Evolutionary conservation across 2,329 filamentous ascomycete genomes (phyloP), one percentile per base, ranked within the genome.

Genomic region (Didymella pomorum): DNA sequence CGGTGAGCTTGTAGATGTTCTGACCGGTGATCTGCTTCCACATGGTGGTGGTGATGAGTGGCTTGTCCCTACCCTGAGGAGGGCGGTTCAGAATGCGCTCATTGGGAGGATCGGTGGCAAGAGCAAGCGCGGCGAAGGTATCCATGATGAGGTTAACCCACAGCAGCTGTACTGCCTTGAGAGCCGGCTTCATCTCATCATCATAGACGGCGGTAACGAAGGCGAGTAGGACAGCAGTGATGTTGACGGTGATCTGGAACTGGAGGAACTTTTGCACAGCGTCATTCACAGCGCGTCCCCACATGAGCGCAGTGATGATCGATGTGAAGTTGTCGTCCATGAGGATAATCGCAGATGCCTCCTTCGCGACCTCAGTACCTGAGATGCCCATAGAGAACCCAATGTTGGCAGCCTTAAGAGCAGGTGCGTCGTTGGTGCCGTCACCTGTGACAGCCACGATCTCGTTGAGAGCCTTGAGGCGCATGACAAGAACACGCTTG

Each of bases 111-210:
- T 99, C 98, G 84, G 98, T 98, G 6, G 93, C 97, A 50, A 99
- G 83, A 2, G 94, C 94, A 7, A 95, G 98, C 29, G 95, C 94
- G 29, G 94, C 95, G 47, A 98, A 87, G 77, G 94, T 94, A 71
- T 98, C 95, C 49, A 95, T 98, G 66, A 98, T 94, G 49, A 98
- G 84, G 79, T 98, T 98, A 69, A 98, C 94, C 94, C 95, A 98
- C 46, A 98, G 87, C 25, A 98, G 87, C 80, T 98, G 95, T 42
- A 98, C 95, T 0, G 94, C 94, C 54, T 97, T 92, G 56, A 98
- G 84, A 63, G 93, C 95, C 78, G 98, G 94, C 25, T 93, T 93
- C 92, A 97, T 96, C n/a, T 68, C 54, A 1, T 55, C 47, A 65
- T 94, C 93, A 51, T 96, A 84, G 6, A 94, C 92, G n/a, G 95